These are phyloP conservation scores for Fallopia convolvulus DNA, from an alignment of 148 eudicot genomes.

Conservation along the genomic window DNA sequence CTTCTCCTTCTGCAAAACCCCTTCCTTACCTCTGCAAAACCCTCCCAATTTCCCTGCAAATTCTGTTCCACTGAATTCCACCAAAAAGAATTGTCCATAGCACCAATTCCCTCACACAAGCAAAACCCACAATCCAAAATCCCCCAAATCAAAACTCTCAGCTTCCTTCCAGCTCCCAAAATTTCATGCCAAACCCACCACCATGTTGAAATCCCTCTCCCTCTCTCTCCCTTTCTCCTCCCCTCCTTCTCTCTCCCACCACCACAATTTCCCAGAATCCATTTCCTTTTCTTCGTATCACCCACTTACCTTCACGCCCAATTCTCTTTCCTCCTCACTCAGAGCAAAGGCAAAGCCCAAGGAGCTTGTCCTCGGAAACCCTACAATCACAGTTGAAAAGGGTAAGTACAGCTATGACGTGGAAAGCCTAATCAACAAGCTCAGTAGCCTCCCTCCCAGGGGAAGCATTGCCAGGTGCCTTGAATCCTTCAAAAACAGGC, in stretches of 20 bases:
- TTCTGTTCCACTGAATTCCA: background rate
- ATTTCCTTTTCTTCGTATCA: slow-evolving; percentile 6
- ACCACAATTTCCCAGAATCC: slow-evolving; percentile 18
- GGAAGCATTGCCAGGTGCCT: slow-evolving; percentile 90
- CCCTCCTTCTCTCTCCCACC: slow-evolving; percentile 20
- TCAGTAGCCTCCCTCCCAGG: slow-evolving; percentile 80
- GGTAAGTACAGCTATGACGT: slow-evolving; percentile 90
- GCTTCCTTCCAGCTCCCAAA: background rate
- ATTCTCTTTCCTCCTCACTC: slow-evolving; percentile 21
- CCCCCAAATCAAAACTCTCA: slow-evolving; percentile 10
- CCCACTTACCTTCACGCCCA: slow-evolving; percentile 19
- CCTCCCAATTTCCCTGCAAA: slow-evolving; percentile 4
- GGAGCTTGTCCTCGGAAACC: slow-evolving; percentile 61
- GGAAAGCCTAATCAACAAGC: slow-evolving; percentile 72
- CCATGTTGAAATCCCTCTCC: slow-evolving; percentile 31
- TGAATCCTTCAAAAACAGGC: slow-evolving; percentile 70
- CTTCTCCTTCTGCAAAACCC: slow-evolving; percentile 20
- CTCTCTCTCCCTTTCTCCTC: slow-evolving; percentile 20
- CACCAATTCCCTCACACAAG: slow-evolving; percentile 10
- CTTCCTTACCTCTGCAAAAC: slow-evolving; percentile 10
- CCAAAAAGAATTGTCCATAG: background rate
- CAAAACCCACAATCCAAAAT: background rate
- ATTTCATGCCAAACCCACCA: slow-evolving; percentile 17
- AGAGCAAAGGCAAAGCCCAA: slow-evolving; percentile 42
- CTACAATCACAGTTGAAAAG: slow-evolving; percentile 60